Evolutionary conservation across 2,329 filamentous ascomycete genomes (phyloP).

Genomic region (Xylariomycetidae sp.): DNA sequence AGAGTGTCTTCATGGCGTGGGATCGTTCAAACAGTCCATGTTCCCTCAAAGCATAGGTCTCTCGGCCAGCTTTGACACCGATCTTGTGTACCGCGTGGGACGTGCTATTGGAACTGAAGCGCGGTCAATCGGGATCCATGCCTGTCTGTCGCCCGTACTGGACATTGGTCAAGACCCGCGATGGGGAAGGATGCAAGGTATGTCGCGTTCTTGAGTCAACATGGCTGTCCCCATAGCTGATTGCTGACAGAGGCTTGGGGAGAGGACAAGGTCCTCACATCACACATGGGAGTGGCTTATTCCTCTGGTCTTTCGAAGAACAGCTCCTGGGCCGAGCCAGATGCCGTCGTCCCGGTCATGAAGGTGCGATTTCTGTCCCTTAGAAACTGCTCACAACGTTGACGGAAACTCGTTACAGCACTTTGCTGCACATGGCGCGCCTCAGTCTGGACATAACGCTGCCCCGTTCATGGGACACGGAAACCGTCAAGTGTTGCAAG

Average conservation of each 20-base stretch:
- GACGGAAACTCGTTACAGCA: slow-evolving; percentile 20
- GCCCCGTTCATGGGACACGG: slow-evolving; percentile 38
- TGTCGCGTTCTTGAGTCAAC: background rate
- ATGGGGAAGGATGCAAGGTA: slow-evolving; percentile 38
- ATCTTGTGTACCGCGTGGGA: slow-evolving; percentile 35
- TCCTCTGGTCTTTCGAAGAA: slow-evolving; percentile 38
- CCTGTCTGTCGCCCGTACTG: slow-evolving; percentile 37
- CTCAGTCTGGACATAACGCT: slow-evolving; percentile 35
- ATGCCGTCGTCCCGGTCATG: slow-evolving; percentile 37
- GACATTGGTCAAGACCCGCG: slow-evolving; percentile 37
- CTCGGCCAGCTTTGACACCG: slow-evolving; percentile 35
- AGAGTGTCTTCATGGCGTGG: slow-evolving; percentile 39
- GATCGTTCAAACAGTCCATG: slow-evolving; percentile 38
- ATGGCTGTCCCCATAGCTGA: too few species aligned
- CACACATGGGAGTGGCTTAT: slow-evolving; percentile 38
- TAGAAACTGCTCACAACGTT: too few species aligned
- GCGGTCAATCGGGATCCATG: slow-evolving; percentile 37
- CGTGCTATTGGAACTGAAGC: slow-evolving; percentile 36
- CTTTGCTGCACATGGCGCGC: slow-evolving; percentile 38
- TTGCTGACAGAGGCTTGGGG: slow-evolving; percentile 36
- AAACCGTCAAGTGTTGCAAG: slow-evolving; percentile 35
- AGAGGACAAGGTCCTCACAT: slow-evolving; percentile 37
- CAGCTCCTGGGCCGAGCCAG: slow-evolving; percentile 32
- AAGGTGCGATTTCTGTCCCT: too few species aligned
- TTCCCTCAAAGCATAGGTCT: slow-evolving; percentile 37